Conservation (phyloP, 2,329 filamentous ascomycete species). For the Aspergillus oerlinghausenensis region DNA sequence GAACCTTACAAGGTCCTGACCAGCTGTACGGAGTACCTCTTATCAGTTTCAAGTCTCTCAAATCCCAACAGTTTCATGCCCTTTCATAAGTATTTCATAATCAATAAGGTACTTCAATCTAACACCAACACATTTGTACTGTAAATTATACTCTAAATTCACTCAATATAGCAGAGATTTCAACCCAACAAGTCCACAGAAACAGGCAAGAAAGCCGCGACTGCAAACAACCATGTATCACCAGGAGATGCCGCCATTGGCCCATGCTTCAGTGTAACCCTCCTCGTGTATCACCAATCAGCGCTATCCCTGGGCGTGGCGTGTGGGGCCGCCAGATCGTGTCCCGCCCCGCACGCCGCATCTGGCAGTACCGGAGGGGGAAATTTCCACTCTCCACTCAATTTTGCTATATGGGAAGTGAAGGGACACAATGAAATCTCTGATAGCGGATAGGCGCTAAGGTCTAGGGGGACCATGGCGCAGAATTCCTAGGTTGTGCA, state of each 20-base stretch:
- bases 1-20: background rate
- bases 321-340: background rate
- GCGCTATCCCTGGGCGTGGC: background rate
- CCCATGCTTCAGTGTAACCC: background rate
- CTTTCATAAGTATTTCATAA: background rate
- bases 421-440: background rate
- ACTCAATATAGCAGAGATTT: background rate
- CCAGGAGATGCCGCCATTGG: background rate
- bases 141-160: too few relatives aligned
- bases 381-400: background rate
- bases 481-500: background rate
- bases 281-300: background rate
- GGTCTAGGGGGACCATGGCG: background rate
- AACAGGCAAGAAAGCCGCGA: background rate
- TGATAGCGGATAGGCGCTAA: background rate
- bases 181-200: background rate
- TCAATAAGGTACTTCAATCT: background rate
- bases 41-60: too few relatives aligned
- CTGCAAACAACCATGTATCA: background rate
- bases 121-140: background rate
- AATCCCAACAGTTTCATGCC: too few relatives aligned
- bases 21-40: too few relatives aligned
- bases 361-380: background rate
- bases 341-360: background rate
- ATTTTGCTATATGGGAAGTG: background rate